phyloP scores from a whole-genome alignment of 2,329 filamentous ascomycete genomes.

The Aspergillus sp. region DNA sequence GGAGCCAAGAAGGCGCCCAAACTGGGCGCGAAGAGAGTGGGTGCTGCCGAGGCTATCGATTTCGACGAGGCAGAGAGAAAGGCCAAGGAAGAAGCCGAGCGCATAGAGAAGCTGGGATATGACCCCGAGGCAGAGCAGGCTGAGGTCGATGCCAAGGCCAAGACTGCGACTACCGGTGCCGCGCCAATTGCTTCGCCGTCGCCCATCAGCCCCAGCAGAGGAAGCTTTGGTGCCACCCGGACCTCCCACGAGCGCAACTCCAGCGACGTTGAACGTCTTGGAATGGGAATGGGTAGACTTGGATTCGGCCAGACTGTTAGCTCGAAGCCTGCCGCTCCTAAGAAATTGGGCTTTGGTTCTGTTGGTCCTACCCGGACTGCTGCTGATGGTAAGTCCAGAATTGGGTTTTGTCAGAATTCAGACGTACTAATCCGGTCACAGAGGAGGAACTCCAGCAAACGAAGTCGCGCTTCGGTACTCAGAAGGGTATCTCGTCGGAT shows the following conservation, averaged over 20 bases:
- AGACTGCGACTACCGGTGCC: conserved; percentile 46
- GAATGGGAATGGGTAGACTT: conserved; percentile 81
- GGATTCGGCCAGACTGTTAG: conserved; percentile 84
- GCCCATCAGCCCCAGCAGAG: conserved; percentile 65
- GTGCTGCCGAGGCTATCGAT: conserved; percentile 72
- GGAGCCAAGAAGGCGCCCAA: conserved; percentile 80
- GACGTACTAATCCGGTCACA: conserved; percentile 20
- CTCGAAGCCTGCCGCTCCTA: conserved; percentile 60
- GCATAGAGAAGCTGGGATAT: conserved; percentile 92
- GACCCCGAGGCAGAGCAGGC: conserved; percentile 82
- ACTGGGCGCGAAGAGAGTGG: conserved; percentile 90
- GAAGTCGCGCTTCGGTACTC: conserved; percentile 80
- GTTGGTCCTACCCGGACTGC: conserved; percentile 72
- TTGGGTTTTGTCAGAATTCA: background rate
- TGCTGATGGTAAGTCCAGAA: conserved; percentile 58
- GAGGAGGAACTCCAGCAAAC: conserved; percentile 80
- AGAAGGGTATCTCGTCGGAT: conserved; percentile 96
- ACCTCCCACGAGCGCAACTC: conserved; percentile 55
- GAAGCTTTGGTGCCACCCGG: conserved; percentile 61
- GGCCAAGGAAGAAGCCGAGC: conserved; percentile 94
- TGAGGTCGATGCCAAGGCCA: conserved; percentile 38
- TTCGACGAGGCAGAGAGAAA: conserved; percentile 97
- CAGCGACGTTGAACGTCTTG: conserved; percentile 81
- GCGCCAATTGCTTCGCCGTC: conserved; percentile 71
- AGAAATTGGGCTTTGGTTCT: conserved; percentile 85